These are phyloP conservation scores for Dimocarpus longan DNA, from an alignment of 345 rosid species.

Conservation along the genomic window DNA sequence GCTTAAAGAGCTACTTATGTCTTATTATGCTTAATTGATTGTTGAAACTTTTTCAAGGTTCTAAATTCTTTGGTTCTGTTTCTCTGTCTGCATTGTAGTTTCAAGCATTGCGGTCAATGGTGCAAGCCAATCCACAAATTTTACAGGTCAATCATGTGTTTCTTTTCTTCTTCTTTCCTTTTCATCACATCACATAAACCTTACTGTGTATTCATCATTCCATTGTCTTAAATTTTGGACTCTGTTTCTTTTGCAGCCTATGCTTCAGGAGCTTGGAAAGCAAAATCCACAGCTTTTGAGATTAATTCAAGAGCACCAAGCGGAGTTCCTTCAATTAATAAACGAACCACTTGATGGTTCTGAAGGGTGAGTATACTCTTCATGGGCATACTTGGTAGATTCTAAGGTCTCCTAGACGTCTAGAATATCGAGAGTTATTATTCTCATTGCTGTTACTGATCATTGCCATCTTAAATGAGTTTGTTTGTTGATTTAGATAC, in stretches of 20 bases:
- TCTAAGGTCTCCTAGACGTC: background rate
- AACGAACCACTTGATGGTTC: constrained; percentile 94
- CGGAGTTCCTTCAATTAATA: constrained; percentile 91
- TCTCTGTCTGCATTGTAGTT: constrained; percentile 49
- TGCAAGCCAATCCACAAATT: constrained; percentile 95
- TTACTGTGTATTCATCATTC: background rate
- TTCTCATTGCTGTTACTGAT: background rate
- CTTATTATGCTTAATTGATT: background rate
- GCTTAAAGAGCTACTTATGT: background rate
- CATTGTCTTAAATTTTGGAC: constrained; percentile 12
- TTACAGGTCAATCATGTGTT: constrained; percentile 58
- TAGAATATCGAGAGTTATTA: background rate
- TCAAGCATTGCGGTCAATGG: constrained; percentile 92
- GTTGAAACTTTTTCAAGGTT: constrained; percentile 1
- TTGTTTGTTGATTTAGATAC: background rate
- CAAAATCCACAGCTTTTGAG: constrained; percentile 95
- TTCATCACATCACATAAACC: no score
- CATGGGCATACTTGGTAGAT: background rate
- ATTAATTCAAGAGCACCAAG: constrained; percentile 87
- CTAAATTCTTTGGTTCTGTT: background rate
- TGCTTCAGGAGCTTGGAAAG: constrained; percentile 99
- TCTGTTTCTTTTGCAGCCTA: constrained; percentile 63
- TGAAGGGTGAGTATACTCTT: constrained; percentile 67
- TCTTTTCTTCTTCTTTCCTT: background rate
- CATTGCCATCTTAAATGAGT: background rate